Conservation (phyloP, 179 eudicot genomes). For the Spinacia oleracea region DNA sequence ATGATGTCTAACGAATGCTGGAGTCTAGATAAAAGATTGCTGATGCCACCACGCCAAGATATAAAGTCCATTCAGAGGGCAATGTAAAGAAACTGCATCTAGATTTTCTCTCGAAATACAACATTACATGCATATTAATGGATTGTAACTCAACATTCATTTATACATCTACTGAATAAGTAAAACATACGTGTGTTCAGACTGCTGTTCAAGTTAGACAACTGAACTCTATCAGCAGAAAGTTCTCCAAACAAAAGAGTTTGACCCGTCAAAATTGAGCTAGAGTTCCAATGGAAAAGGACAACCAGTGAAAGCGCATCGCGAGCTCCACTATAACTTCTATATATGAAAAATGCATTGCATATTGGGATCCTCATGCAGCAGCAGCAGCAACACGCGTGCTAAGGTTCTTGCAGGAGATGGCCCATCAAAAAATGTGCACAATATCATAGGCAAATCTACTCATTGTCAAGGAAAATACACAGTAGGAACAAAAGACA, state of each 20-base stretch:
- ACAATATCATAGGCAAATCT: constrained; percentile 94
- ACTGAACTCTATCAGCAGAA: background rate
- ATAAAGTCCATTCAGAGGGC: no score
- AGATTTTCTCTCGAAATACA: no score
- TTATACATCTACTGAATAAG: background rate
- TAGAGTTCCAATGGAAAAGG: background rate
- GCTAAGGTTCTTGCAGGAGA: constrained; percentile 16
- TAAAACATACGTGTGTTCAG: background rate
- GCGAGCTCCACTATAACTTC: background rate
- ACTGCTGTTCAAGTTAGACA: background rate
- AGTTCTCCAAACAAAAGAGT: background rate
- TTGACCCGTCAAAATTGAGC: constrained; percentile 11
- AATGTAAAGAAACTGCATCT: no score
- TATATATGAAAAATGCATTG: background rate
- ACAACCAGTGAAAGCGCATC: background rate
- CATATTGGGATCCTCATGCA: background rate
- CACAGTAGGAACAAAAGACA: background rate
- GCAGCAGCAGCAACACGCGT: constrained; percentile 1
- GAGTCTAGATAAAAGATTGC: no score
- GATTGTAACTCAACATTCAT: no score
- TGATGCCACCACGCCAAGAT: no score
- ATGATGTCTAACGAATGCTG: no score
- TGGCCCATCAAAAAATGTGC: constrained; percentile 69
- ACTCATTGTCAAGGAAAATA: constrained; percentile 49
- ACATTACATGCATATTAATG: no score